Percentiles rank a stretch among this genome's conserved stretches.
Conservation (phyloP, 2,329 filamentous ascomycete genomes). For the Aspergillus jensenii region DNA sequence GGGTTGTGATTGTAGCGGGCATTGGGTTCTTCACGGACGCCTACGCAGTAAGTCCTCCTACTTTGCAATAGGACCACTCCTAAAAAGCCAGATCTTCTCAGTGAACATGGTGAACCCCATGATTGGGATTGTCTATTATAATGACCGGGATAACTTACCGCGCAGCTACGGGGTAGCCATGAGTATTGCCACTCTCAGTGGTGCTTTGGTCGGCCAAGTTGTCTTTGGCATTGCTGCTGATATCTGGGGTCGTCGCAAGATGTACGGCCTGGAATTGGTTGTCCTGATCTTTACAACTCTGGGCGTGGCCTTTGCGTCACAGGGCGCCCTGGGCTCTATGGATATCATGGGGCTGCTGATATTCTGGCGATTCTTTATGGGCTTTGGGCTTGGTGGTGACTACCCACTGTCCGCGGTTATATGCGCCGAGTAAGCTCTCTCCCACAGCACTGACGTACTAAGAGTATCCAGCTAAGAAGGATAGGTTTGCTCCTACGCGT, state of each 20-base stretch:
- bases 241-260: conserved; percentile 42
- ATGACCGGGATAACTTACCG: background rate
- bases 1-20: conserved; percentile 15
- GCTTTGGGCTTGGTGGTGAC: conserved; percentile 60
- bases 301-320: conserved; percentile 41
- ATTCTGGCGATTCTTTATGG: conserved; percentile 45
- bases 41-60: conserved; percentile 6
- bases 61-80: background rate
- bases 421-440: conserved; percentile 51
- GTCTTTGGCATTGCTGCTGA: conserved; percentile 38
- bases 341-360: conserved; percentile 39
- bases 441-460: too few species aligned
- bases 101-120: conserved; percentile 20
- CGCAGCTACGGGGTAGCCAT: conserved; percentile 14
- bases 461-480: too few species aligned
- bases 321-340: conserved; percentile 38
- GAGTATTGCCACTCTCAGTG: conserved; percentile 23
- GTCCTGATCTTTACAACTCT: conserved; percentile 45
- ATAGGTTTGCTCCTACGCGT: conserved; percentile 39
- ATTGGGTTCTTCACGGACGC: conserved; percentile 18
- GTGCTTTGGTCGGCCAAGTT: conserved; percentile 31
- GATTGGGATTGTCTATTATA: conserved; percentile 12
- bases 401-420: conserved; percentile 67
- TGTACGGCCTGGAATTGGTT: conserved; percentile 48
- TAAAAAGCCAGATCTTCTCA: conserved; percentile 15